These are phyloP conservation scores for Macadamia integrifolia DNA, from an alignment of 164 flowering plant genomes.

Conservation along the genomic window DNA sequence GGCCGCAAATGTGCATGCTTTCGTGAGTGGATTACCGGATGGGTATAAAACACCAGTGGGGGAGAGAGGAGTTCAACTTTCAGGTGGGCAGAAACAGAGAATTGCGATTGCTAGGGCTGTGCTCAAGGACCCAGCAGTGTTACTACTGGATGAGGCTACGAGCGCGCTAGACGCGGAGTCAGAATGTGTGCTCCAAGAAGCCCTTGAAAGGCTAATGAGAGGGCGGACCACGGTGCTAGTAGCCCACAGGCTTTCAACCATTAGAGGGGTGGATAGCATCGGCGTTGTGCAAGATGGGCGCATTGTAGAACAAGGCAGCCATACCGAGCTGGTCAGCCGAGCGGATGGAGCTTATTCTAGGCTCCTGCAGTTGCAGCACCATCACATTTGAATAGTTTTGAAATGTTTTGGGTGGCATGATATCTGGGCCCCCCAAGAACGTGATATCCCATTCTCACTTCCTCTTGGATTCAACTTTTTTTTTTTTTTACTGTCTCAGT, in stretches of 20 bases:
- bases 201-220: slow-evolving; percentile 85
- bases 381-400: slow-evolving; percentile 40
- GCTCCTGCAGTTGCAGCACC: slow-evolving; percentile 79
- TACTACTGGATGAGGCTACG: slow-evolving; percentile 91
- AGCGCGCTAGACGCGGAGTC: slow-evolving; percentile 97
- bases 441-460: not conserved
- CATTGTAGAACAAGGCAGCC: slow-evolving; percentile 89
- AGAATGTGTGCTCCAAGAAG: slow-evolving; percentile 85
- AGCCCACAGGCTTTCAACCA: slow-evolving; percentile 89
- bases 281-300: slow-evolving; percentile 92
- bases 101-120: slow-evolving; percentile 96
- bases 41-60: slow-evolving; percentile 91
- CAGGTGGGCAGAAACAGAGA: slow-evolving; percentile 97
- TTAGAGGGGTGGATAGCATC: slow-evolving; percentile 74
- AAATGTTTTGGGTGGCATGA: not conserved
- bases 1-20: slow-evolving; percentile 79
- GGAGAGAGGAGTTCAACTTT: slow-evolving; percentile 92
- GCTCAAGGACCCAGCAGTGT: slow-evolving; percentile 77
- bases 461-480: not conserved
- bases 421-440: not conserved
- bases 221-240: slow-evolving; percentile 93
- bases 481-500: not conserved
- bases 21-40: slow-evolving; percentile 81
- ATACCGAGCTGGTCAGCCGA: slow-evolving; percentile 55
- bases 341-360: slow-evolving; percentile 78